Conservation (phyloP, 805 yeast genomes). For the Sporopachydermia lactativora region DNA sequence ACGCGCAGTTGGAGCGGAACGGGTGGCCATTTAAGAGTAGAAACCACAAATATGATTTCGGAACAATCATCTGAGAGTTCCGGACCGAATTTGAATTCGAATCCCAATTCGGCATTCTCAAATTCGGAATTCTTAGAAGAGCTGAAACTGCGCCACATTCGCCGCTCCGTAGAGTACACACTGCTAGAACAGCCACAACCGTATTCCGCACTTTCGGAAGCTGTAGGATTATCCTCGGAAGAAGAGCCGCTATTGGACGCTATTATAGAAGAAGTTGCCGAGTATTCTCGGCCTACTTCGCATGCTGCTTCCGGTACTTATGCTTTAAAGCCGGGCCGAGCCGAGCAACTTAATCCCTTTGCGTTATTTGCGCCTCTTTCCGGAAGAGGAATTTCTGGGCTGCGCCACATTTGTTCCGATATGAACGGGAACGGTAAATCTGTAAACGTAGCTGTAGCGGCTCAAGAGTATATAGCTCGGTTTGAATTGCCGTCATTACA, state of each 20-base stretch:
- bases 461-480: no score
- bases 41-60: not conserved
- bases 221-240: not conserved
- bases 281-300: not conserved
- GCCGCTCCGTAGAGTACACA: not conserved
- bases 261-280: not conserved
- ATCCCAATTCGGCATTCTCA: no score
- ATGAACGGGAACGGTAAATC: no score
- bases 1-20: no score
- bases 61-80: not conserved
- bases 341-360: not conserved
- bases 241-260: not conserved
- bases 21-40: no score
- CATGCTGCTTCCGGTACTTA: not conserved
- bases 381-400: not conserved
- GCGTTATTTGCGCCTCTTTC: not conserved
- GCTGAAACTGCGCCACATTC: not conserved
- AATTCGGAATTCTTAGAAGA: no score
- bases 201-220: not conserved
- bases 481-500: not conserved
- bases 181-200: not conserved
- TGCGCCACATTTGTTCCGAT: not conserved
- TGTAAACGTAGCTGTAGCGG: no score
- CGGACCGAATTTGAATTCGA: no score
- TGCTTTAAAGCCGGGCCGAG: not conserved